Percentiles rank a stretch among this genome's conserved stretches.
phyloP scores from a whole-genome alignment of 805 yeast genomes.

The Priceomyces melissophilus region DNA sequence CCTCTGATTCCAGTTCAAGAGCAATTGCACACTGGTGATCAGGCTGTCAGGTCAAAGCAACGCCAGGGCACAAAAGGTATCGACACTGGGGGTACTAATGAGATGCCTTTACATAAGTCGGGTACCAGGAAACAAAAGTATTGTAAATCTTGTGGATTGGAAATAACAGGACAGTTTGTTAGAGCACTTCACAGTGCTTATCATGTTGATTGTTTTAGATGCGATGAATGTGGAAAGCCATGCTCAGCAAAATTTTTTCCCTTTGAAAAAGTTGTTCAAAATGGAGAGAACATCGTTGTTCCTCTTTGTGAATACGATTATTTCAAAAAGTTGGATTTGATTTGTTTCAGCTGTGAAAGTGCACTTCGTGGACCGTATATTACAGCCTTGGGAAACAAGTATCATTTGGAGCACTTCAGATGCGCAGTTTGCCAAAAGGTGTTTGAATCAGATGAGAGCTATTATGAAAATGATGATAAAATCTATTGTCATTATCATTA shows the following conservation, averaged over 20 bases:
- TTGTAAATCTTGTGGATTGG: slow-evolving; percentile 35
- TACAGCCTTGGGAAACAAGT: slow-evolving; percentile 87
- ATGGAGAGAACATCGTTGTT: slow-evolving; percentile 24
- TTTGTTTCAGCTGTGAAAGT: slow-evolving; percentile 82
- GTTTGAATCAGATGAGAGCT: slow-evolving; percentile 88
- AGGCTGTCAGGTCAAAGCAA: too few species aligned
- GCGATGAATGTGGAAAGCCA: slow-evolving; percentile 77
- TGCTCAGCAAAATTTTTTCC: slow-evolving; percentile 91
- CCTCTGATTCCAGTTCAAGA: not conserved
- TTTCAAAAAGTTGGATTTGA: slow-evolving; percentile 75
- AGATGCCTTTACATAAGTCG: slow-evolving; percentile 8
- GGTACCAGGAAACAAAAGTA: slow-evolving; percentile 22
- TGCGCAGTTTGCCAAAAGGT: slow-evolving; percentile 83
- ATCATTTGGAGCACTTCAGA: slow-evolving; percentile 92
- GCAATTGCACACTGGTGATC: too few species aligned
- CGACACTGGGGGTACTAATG: not conserved
- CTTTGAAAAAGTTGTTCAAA: slow-evolving; percentile 51
- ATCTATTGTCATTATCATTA: slow-evolving; percentile 92
- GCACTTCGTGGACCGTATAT: slow-evolving; percentile 91
- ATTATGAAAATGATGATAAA: slow-evolving; percentile 78
- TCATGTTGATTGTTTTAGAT: slow-evolving; percentile 85
- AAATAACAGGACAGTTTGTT: slow-evolving; percentile 66
- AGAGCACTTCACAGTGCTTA: slow-evolving; percentile 77
- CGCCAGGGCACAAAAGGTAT: not conserved
- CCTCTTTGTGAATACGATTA: slow-evolving; percentile 88